phyloP scores from a whole-genome alignment of 73 alveolate species.

The Tetrahymena malaccensis region DNA sequence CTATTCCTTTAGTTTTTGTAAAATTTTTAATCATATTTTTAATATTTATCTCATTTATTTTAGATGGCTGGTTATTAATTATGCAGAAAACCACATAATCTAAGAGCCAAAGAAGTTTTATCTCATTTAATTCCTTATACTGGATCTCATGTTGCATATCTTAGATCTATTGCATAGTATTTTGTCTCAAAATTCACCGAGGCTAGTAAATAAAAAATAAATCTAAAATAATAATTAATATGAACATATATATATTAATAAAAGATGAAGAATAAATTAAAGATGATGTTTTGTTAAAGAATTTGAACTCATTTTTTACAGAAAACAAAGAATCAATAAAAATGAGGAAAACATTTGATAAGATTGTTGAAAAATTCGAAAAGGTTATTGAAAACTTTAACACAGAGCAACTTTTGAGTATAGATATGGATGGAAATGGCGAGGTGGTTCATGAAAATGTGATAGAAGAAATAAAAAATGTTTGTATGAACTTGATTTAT shows the following conservation, averaged over 20 bases:
- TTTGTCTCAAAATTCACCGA: neutral
- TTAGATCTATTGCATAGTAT: neutral
- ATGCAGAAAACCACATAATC: neutral
- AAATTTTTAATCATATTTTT: neutral
- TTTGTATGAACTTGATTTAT: conserved; percentile 13
- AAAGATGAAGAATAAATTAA: neutral
- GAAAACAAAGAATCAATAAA: conserved; percentile 22
- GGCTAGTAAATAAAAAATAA: neutral
- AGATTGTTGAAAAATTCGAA: conserved; percentile 18
- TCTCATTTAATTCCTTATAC: neutral
- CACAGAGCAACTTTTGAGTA: neutral
- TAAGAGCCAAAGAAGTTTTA: neutral
- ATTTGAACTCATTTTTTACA: conserved; percentile 6
- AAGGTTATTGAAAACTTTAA: conserved; percentile 4
- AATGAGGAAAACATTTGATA: conserved; percentile 16
- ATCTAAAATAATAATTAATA: neutral
- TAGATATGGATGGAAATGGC: conserved; percentile 33
- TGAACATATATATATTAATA: neutral
- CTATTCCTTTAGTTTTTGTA: neutral
- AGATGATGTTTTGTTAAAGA: neutral
- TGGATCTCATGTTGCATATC: neutral
- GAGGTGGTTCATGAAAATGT: conserved; percentile 27
- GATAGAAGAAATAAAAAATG: conserved; percentile 18
- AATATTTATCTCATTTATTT: neutral
- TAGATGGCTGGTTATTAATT: neutral